Percentiles rank a stretch among this genome's conserved stretches.
These are phyloP conservation scores for Alternaria novae-zelandiae DNA, from an alignment of 2,329 filamentous ascomycete species.

Conservation along the genomic window DNA sequence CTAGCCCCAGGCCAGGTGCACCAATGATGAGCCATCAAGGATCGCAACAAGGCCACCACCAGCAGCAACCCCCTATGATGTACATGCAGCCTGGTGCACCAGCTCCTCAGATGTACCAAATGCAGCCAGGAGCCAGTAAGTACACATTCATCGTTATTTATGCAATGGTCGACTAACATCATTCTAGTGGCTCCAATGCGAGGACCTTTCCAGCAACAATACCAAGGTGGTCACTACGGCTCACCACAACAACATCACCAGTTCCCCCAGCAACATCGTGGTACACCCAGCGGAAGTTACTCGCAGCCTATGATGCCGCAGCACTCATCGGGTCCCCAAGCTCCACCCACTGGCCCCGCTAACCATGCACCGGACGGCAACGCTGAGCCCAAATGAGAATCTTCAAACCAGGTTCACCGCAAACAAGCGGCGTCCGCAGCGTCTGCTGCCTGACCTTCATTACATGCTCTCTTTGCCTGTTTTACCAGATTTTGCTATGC, in stretches of 20 bases:
- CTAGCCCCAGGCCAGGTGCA: constrained; percentile 82
- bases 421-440: constrained; percentile 10
- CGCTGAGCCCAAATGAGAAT: constrained; percentile 48
- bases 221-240: constrained; percentile 47
- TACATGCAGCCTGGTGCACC: constrained; percentile 77
- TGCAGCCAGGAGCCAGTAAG: constrained; percentile 77
- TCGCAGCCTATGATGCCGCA: constrained; percentile 52
- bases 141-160: constrained; percentile 32
- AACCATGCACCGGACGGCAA: constrained; percentile 41
- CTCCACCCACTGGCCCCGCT: constrained; percentile 43
- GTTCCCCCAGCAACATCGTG: constrained; percentile 49
- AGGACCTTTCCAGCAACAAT: constrained; percentile 47
- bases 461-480: constrained; percentile 15
- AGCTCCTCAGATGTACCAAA: constrained; percentile 76
- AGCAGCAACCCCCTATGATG: constrained; percentile 67
- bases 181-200: constrained; percentile 48
- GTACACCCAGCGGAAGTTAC: constrained; percentile 50
- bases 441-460: constrained; percentile 8
- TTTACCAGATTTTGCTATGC: constrained; percentile 33
- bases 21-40: constrained; percentile 95
- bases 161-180: constrained; percentile 13
- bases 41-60: constrained; percentile 84
- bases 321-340: constrained; percentile 48
- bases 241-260: constrained; percentile 50
- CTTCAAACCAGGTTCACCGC: constrained; percentile 13